phyloP scores from a whole-genome alignment of 768 basidiomycete species.

The Tephrocybe sp. region DNA sequence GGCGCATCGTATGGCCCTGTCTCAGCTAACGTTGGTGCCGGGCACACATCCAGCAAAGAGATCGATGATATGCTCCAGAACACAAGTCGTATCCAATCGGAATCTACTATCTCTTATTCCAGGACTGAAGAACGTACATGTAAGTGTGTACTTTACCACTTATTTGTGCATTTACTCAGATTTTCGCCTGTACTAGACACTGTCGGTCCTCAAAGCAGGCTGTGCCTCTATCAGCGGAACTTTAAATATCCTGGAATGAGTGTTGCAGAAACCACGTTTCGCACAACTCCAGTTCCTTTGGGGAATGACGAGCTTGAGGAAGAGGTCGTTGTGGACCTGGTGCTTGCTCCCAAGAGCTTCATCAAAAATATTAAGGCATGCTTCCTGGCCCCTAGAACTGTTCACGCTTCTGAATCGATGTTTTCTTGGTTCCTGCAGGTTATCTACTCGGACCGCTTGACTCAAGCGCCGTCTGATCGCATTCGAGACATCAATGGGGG shows the following conservation, averaged over 20 bases:
- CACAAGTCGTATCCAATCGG: not conserved
- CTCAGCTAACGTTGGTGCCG: not conserved
- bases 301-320: not conserved
- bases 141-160: too few species aligned
- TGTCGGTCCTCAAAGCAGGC: not conserved
- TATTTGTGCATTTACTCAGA: not conserved
- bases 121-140: not conserved
- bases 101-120: not conserved
- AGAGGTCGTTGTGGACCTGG: not conserved
- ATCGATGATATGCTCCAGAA: not conserved
- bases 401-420: not conserved
- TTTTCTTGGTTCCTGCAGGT: not conserved
- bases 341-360: not conserved
- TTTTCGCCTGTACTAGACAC: not conserved
- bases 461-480: constrained; percentile 3
- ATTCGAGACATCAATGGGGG: not conserved
- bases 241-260: constrained; percentile 6
- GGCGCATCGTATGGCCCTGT: constrained; percentile 9
- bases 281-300: constrained; percentile 1
- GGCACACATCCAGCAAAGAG: not conserved
- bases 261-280: not conserved
- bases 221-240: constrained; percentile 5
- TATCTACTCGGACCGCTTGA: not conserved
- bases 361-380: constrained; percentile 1
- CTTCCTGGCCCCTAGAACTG: not conserved